A percentile compares a stretch with the other conserved stretches of the same genome.
phyloP scores from a whole-genome alignment of 148 eudicot species.

The Rhododendron henanense region DNA sequence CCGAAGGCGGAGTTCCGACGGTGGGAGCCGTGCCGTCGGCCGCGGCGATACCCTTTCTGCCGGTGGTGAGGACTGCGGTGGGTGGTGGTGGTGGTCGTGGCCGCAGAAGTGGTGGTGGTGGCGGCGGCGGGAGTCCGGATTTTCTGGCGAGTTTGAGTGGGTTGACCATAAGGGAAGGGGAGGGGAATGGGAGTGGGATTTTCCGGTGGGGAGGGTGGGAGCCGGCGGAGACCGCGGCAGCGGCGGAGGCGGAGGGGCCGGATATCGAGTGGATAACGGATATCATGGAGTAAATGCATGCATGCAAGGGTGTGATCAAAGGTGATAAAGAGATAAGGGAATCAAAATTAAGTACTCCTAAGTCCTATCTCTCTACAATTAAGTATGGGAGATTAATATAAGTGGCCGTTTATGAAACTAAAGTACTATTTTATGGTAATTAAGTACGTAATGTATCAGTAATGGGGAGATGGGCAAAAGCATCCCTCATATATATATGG shows the following conservation, averaged over 20 bases:
- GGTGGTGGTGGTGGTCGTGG: background rate
- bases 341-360: background rate
- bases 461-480: background rate
- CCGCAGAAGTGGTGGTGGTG: background rate
- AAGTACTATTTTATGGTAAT: background rate
- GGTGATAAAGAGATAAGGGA: background rate
- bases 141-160: conserved; percentile 10
- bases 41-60: background rate
- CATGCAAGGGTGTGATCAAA: background rate
- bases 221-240: background rate
- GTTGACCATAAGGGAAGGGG: background rate
- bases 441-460: background rate
- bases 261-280: background rate
- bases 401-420: background rate
- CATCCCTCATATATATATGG: background rate
- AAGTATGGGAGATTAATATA: background rate
- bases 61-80: background rate
- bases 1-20: background rate
- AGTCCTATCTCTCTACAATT: background rate
- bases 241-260: background rate
- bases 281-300: background rate
- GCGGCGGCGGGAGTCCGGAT: background rate
- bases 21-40: background rate
- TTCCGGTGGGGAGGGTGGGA: background rate
- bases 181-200: background rate